Conservation (phyloP, 768 basidiomycete genomes). For the Tulasnella calospora region DNA sequence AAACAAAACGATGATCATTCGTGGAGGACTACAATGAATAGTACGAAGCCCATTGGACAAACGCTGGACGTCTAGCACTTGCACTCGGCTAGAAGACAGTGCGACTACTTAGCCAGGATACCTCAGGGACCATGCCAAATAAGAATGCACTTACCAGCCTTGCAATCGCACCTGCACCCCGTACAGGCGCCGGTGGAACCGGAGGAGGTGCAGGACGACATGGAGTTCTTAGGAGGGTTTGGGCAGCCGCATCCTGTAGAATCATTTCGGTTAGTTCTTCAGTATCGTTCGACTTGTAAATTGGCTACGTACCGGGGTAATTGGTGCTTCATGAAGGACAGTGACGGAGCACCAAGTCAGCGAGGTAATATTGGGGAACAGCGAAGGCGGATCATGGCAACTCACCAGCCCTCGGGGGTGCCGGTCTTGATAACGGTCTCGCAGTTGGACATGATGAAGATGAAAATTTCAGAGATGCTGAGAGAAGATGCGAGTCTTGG, state of each 20-base stretch:
- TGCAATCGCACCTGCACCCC: not conserved
- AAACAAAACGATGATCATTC: not conserved
- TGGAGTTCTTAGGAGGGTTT: not conserved
- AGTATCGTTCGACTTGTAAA: not conserved
- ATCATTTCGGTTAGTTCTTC: not conserved
- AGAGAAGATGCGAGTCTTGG: not conserved
- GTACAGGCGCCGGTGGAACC: not conserved
- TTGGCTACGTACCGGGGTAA: not conserved
- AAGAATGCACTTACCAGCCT: not conserved
- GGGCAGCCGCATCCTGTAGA: not conserved
- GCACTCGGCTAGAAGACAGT: not conserved
- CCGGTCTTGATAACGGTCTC: constrained; percentile 2
- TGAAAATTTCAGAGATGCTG: not conserved
- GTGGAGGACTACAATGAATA: not conserved
- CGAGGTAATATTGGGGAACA: not conserved
- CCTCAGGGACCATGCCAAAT: not conserved
- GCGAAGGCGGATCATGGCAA: not conserved
- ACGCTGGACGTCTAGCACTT: not conserved
- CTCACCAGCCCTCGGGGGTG: not conserved
- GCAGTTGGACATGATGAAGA: not conserved
- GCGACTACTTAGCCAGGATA: not conserved
- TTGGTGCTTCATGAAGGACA: not conserved
- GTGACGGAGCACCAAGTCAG: not conserved
- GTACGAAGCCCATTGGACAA: not conserved
- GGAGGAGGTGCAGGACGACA: not conserved